Base-by-base conservation (phyloP, 2,329 filamentous ascomycete species). In the Colletotrichum sp. region DNA sequence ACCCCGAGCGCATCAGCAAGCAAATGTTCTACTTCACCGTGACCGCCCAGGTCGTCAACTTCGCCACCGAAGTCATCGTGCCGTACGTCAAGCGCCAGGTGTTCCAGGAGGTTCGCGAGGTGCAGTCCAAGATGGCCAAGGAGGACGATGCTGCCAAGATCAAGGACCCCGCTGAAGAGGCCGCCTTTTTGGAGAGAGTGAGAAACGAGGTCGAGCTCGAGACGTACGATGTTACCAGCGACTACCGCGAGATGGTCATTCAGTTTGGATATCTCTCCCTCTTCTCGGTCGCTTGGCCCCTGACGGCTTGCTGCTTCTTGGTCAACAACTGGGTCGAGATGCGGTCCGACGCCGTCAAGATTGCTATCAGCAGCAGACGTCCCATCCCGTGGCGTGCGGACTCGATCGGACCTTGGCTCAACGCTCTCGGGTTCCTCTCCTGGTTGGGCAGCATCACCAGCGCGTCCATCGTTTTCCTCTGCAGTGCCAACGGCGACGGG, bases 11-110 rank as follows among this genome's bases (percentile, higher is more conserved):
- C 18, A 92, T 99, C 43, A 94, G 93, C 80, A 94, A 96, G 79
- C 96, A 99, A 83, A 95, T 98, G 83, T 97, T 98, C 78, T 99
- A 98, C 86, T 97, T 98, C 78, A 98, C 96, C 0, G 95, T 99
- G 36, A 98, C 96, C 0, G 96, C 96, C 0, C 96, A 98, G 82
- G 91, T 98, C 48, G 93, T 99, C 80, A 97, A 94, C 82, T 93
- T 98, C 70, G 92, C 90, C 15, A 92, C 96, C 77, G 97, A 99
- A 83, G 91, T 96, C 7, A 87, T 98, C 43, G 91, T 98, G 2
- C 97, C 97, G 1, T 96, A 95, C 79, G 85, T 95, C 67, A 98
- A 98, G 85, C 93, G 95, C 77, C 92, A 92, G 80, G 92, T 93
- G 1, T 93, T 94, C 82, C 90, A 92, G 80, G 96, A 96, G 81